Percentiles rank a stretch among this genome's conserved stretches.
Conservation (phyloP, 148 eudicot species). For the Persicaria tinctoria region DNA sequence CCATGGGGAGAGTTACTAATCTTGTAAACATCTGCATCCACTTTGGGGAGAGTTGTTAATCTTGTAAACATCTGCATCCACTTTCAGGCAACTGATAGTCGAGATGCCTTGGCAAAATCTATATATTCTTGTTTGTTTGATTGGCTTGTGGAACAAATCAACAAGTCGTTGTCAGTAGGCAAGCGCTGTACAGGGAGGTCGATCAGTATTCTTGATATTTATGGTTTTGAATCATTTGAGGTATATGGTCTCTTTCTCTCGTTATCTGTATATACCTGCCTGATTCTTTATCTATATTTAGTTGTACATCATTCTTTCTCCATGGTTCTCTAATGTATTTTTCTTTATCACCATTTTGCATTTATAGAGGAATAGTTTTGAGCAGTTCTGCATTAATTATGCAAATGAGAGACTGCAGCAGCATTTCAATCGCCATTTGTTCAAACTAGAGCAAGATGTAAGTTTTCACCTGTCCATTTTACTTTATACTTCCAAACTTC, state of each 20-base stretch:
- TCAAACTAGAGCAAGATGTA: slow-evolving; percentile 97
- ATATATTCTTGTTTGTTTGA: slow-evolving; percentile 95
- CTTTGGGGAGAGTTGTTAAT: background rate
- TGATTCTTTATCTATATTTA: background rate
- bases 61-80: slow-evolving; percentile 9
- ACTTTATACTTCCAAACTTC: background rate
- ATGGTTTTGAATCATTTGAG: slow-evolving; percentile 97
- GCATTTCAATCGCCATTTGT: slow-evolving; percentile 91
- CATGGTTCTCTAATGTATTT: background rate
- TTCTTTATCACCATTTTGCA: background rate
- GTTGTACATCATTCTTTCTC: background rate
- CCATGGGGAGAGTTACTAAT: background rate
- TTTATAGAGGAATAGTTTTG: slow-evolving; percentile 82
- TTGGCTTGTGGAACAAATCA: slow-evolving; percentile 97
- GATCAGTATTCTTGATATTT: slow-evolving; percentile 97
- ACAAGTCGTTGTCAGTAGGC: slow-evolving; percentile 87
- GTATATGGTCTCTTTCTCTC: slow-evolving; percentile 28
- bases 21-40: slow-evolving; percentile 9
- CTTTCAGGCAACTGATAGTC: slow-evolving; percentile 77
- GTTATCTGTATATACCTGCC: slow-evolving; percentile 2
- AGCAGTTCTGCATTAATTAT: slow-evolving; percentile 97
- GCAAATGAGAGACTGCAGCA: slow-evolving; percentile 97
- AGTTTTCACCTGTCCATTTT: slow-evolving; percentile 4
- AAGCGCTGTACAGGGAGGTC: slow-evolving; percentile 91
- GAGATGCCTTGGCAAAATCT: slow-evolving; percentile 97